phyloP scores from a whole-genome alignment of 2,329 filamentous ascomycete genomes.

The Cytospora mali region DNA sequence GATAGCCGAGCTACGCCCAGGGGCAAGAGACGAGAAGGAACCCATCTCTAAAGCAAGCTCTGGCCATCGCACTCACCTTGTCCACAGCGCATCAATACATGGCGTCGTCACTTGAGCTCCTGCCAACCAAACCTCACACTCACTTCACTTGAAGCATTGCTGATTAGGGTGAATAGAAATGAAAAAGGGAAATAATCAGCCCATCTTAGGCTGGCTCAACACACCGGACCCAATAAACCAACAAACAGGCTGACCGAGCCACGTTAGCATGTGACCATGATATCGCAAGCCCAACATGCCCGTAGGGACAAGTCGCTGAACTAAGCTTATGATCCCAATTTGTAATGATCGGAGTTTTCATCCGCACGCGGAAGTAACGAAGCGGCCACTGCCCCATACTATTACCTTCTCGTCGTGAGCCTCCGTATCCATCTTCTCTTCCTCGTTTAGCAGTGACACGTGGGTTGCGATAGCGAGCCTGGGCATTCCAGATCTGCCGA shows the following conservation, averaged over 20 bases:
- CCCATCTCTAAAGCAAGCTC: too few relatives aligned
- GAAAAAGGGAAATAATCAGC: not conserved
- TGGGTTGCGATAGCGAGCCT: too few relatives aligned
- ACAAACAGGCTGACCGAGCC: not conserved
- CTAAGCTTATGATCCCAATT: not conserved
- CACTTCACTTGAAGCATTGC: not conserved
- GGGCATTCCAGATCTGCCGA: not conserved
- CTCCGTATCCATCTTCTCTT: too few relatives aligned
- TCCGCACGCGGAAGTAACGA: not conserved
- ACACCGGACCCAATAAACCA: not conserved
- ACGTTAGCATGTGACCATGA: not conserved
- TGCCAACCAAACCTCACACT: not conserved
- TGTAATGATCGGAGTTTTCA: not conserved
- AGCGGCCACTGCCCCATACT: not conserved
- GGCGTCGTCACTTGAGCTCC: not conserved
- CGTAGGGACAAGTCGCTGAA: not conserved
- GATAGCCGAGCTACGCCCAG: too few relatives aligned
- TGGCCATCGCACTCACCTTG: not conserved
- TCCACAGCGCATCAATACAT: not conserved
- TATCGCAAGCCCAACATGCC: not conserved
- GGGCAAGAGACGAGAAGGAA: too few relatives aligned
- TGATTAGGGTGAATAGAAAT: too few relatives aligned
- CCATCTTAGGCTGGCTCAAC: not conserved
- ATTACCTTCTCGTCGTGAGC: not conserved
- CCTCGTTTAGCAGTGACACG: too few relatives aligned